Evolutionary conservation across 2,329 filamentous ascomycete genomes (phyloP), one percentile per base, ranked within the genome.

Genomic region (Fusarium penzigii): DNA sequence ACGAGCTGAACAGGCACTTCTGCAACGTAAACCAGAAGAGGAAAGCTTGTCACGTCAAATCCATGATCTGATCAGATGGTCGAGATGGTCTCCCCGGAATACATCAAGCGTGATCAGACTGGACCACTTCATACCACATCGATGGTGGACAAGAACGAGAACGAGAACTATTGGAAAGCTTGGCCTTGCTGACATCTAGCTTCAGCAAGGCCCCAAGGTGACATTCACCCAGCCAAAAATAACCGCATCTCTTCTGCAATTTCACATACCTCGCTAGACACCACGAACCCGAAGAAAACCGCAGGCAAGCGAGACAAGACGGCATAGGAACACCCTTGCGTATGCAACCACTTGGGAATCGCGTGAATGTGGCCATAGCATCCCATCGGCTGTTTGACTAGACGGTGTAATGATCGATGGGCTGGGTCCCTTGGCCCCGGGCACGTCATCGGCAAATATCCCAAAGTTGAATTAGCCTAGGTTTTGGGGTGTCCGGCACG

Each of bases 371-470:
- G 46, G 46, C 40, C 42, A 41, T 50, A 40, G 29, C n/a, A 41
- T 14, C 41, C 34, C 45, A 36, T 12, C 38, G 17, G 42, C 38
- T 46, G 17, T 38, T 46, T 25, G 32, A n/a, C 16, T 17, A 17
- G 16, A 13, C 13, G n/a, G 39, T 11, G n/a, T 17, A 34, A 40
- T 44, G 17, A 36, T 20, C 48, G 16, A 42, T 25, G 42, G 43
- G n/a, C 43, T 44, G 41, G 44, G 17, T 36, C 32, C 54, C 52
- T 51, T 46, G 50, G 50, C 49, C 17, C 49, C 39, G 43, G 54
- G 56, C 55, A 57, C 55, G 55, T 58, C 56, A 58, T 58, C 56
- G 55, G 55, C 43, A 16, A 25, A 38, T 12, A 49, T 13, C 10
- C 54, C 56, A 51, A 55, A 54, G 49, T 45, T 29, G 49, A 55